Conservation (phyloP, 1,284 basidiomycete genomes). For the Omphalotus olearius region DNA sequence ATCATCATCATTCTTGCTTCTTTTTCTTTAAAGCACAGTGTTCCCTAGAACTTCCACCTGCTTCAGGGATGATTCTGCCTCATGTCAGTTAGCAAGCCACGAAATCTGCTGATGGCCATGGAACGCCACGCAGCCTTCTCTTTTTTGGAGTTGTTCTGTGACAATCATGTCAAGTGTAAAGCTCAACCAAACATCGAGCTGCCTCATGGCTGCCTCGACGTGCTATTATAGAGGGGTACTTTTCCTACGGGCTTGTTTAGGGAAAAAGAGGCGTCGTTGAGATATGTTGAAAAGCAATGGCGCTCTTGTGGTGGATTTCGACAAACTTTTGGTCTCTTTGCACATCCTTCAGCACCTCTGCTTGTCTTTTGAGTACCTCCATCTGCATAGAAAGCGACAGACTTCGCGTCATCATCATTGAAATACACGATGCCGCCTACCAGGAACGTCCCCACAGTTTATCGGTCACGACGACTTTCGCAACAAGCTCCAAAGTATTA, state of each 20-base stretch:
- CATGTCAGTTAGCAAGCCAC: too few relatives aligned
- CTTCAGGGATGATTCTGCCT: too few relatives aligned
- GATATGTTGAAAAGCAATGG: conserved; percentile 28
- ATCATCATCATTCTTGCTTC: too few relatives aligned
- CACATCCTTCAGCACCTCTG: too few relatives aligned
- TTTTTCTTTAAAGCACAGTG: too few relatives aligned
- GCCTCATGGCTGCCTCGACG: conserved; percentile 30
- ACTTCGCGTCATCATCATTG: not conserved
- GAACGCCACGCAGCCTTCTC: too few relatives aligned
- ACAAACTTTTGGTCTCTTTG: too few relatives aligned
- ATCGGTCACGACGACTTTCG: conserved; percentile 26
- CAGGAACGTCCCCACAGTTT: conserved; percentile 21
- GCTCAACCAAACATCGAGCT: too few relatives aligned
- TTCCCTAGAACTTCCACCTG: too few relatives aligned
- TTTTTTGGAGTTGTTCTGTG: too few relatives aligned
- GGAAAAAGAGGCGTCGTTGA: conserved; percentile 18
- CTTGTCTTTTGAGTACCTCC: not conserved
- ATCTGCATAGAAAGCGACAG: not conserved
- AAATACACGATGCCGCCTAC: conserved; percentile 26
- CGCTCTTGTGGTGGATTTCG: conserved; percentile 1
- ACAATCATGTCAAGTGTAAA: too few relatives aligned
- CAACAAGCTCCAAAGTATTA: conserved; percentile 28
- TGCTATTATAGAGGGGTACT: conserved; percentile 30
- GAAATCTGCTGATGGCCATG: too few relatives aligned
- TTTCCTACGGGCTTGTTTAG: conserved; percentile 14